Evolutionary conservation across 2,329 filamentous ascomycete species (phyloP), one percentile per base, ranked within the genome.

Genomic region (Pseudogymnoascus pannorum): DNA sequence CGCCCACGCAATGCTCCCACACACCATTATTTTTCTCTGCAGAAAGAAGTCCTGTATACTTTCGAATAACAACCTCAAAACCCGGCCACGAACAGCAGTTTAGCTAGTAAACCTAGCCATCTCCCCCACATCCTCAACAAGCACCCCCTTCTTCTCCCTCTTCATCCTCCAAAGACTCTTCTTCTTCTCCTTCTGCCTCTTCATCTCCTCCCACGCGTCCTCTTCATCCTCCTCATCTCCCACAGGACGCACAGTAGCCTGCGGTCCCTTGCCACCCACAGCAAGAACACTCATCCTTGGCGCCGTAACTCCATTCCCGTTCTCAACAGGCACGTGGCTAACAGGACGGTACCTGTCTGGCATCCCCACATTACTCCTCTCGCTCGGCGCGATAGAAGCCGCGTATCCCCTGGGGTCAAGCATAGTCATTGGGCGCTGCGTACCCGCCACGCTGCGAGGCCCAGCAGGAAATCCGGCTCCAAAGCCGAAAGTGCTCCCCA

Each of bases 301-400:
- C 9, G 76, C 75, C 57, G 75, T 75, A 4, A 73, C 71, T 16
- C 70, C 65, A 48, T 75, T 69, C 61, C 68, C 68, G 65, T 7
- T 67, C 68, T 5, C 64, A 4, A 73, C 71, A 6, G 77, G 79
- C 60, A 81, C 78, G 42, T 88, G 87, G 0, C 90, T 92, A 0
- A 97, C 93, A 1, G 94, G 92, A 51, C 94, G 85, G 75, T 99
- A 99, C 48, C 94, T 86, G 31, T 91, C 87, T 7, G 94, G 92
- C 59, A 96, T 81, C 14, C 94, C 94, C 64, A 97, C 79, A 72
- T 95, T 97, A 79, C 92, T 97, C 64, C 94, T 88, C 76, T 97
- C 94, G 4, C 91, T 96, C 1, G 94, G 94, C 2, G 94, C 93
- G 67, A 99, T 96, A 0, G 93, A 97, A 1, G 92, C 86, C 1